Evolutionary conservation across 1,139 yeast genomes (phyloP), one percentile per base, ranked within the genome.

Genomic region (Meyerozyma carpophila): DNA sequence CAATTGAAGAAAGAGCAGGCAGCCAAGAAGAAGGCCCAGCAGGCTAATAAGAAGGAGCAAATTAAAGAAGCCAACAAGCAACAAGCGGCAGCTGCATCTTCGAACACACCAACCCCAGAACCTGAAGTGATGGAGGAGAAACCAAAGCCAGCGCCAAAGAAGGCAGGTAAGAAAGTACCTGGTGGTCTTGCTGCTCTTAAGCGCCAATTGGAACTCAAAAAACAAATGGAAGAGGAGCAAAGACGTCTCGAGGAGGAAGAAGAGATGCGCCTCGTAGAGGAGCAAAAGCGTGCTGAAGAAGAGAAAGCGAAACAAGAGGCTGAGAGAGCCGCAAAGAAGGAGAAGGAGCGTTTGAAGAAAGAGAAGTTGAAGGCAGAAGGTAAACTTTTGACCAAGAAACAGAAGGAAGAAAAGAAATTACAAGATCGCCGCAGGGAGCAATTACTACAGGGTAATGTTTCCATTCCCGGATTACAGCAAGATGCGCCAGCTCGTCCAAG

Each of bases 361-460:
- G 93, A 84, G 57, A 85, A 82, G 65, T 73, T 85, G 64, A 87
- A 88, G 69, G 95, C 96, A 24, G 96, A 91, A 66, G 99, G 99
- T 58, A 93, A 85, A 57, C 76, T 80, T 45, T 66, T 86, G 61
- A 87, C 97, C 47, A 93, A 88, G 72, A 93, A 91, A 63, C 98
- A 93, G 72, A 89, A 87, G 67, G 97, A 91, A 66, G 96, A 90
- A 62, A 86, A 87, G 72, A 87, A 83, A 46, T 67, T 84, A 40
- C 81, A 84, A 58, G 98, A 93, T 61, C 85, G 87, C 62, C 88
- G 98, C 70, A 87, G 95, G 65, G 84, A 87, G 54, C 93, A 85
- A 56, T 75, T 93, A 53, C 75, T 93, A 52, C 84, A 84, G 47
- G 87, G 91, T 51, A 81, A 81, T 57, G 78, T 89, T 43, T 68